These are phyloP conservation scores for Emmonsia crescens DNA, from an alignment of 2,329 filamentous ascomycete species.

Conservation along the genomic window DNA sequence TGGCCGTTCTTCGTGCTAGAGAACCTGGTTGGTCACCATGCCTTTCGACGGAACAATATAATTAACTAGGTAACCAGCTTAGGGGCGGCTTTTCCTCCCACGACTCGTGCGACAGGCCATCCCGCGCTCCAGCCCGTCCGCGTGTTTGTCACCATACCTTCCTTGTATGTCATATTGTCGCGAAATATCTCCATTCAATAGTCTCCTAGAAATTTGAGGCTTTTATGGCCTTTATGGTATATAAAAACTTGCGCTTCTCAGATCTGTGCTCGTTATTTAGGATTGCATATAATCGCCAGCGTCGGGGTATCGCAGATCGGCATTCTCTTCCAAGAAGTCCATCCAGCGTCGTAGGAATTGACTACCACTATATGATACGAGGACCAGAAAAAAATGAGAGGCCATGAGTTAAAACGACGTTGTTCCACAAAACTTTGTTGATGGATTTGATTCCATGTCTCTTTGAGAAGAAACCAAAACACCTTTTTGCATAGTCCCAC, in stretches of 20 bases:
- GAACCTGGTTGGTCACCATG: not conserved
- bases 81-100: not conserved
- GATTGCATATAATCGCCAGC: slow-evolving; percentile 24
- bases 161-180: not conserved
- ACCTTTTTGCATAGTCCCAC: not conserved
- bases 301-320: slow-evolving; percentile 82
- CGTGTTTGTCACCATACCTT: not conserved
- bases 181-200: not conserved
- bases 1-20: not conserved
- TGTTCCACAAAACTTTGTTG: not conserved
- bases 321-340: slow-evolving; percentile 76
- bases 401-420: not conserved
- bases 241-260: not conserved
- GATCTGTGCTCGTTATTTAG: not conserved
- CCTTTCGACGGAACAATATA: not conserved
- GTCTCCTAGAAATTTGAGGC: not conserved
- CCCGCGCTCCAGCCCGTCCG: not conserved
- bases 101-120: not conserved
- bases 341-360: slow-evolving; percentile 85
- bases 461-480: not conserved
- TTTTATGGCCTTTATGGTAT: not conserved
- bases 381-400: slow-evolving; percentile 4
- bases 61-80: not conserved
- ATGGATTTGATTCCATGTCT: not conserved
- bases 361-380: slow-evolving; percentile 53